phyloP scores from a whole-genome alignment of 495 filamentous ascomycete species.

The Penicillium antarcticum region DNA sequence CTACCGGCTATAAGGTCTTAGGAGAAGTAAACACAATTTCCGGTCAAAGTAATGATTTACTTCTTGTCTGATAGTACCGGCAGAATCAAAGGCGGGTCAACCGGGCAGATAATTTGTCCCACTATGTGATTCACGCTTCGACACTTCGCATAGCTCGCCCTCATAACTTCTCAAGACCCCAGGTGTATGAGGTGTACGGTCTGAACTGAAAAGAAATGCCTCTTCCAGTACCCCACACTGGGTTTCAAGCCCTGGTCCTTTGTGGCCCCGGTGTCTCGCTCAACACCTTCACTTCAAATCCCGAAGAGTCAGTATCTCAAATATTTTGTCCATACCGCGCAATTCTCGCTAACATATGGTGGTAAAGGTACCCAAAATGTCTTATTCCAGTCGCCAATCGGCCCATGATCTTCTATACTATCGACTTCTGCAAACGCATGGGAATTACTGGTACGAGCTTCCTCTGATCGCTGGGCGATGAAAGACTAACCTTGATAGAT shows the following conservation, averaged over 20 bases:
- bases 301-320: slow-evolving; percentile 73
- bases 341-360: too few relatives aligned
- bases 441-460: slow-evolving; percentile 67
- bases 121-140: too few relatives aligned
- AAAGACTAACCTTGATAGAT: slow-evolving; percentile 43
- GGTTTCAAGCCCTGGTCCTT: slow-evolving; percentile 90
- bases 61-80: too few relatives aligned
- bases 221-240: slow-evolving; percentile 52
- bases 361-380: slow-evolving; percentile 53
- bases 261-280: slow-evolving; percentile 82
- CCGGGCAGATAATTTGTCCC: too few relatives aligned
- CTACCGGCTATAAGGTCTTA: too few relatives aligned
- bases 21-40: too few relatives aligned
- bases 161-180: too few relatives aligned
- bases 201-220: slow-evolving; percentile 7
- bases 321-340: slow-evolving; percentile 44
- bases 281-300: slow-evolving; percentile 85
- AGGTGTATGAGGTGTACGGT: background rate
- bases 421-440: slow-evolving; percentile 86
- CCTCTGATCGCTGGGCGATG: background rate
- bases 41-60: too few relatives aligned
- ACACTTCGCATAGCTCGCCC: too few relatives aligned
- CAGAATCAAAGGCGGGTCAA: too few relatives aligned
- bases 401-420: slow-evolving; percentile 92
- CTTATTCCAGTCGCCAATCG: slow-evolving; percentile 90